A percentile compares a stretch with the other conserved stretches of the same genome.
These are phyloP conservation scores for Leptomonas seymouri DNA, from an alignment of 208 protist genomes.

Conservation along the genomic window DNA sequence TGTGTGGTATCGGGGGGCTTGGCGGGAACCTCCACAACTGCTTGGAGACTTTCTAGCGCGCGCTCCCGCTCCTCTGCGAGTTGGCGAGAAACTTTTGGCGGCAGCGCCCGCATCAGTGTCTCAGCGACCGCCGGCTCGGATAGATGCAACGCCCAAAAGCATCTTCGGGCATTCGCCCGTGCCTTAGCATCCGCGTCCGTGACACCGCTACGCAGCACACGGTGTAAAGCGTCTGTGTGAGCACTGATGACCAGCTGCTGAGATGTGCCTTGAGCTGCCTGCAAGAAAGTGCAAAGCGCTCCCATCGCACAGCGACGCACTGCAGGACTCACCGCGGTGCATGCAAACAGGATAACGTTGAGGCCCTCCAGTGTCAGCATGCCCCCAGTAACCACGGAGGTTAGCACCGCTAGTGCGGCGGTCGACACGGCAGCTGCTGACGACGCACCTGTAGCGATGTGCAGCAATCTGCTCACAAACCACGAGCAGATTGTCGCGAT, in stretches of 20 bases:
- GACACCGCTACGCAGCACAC: constrained; percentile 41
- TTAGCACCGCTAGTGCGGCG: constrained; percentile 36
- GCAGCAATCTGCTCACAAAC: constrained; percentile 52
- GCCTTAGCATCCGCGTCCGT: constrained; percentile 52
- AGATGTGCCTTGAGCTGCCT: constrained; percentile 42
- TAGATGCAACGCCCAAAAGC: constrained; percentile 52
- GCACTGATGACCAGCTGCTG: constrained; percentile 34
- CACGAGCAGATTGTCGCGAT: constrained; percentile 37
- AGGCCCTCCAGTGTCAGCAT: constrained; percentile 52
- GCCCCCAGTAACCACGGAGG: constrained; percentile 32
- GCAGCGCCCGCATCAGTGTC: constrained; percentile 35
- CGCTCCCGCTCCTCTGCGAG: constrained; percentile 23
- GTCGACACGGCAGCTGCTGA: constrained; percentile 19
- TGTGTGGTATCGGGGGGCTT: neutral
- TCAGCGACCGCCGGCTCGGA: constrained; percentile 47
- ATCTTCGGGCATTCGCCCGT: constrained; percentile 35
- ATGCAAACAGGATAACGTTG: constrained; percentile 42
- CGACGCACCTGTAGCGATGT: constrained; percentile 38
- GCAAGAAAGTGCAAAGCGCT: constrained; percentile 43
- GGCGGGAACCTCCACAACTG: neutral
- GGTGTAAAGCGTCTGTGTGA: constrained; percentile 40
- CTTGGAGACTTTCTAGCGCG: constrained; percentile 25
- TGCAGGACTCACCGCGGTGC: constrained; percentile 25
- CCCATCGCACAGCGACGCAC: constrained; percentile 44
- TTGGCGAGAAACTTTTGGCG: constrained; percentile 25